phyloP scores from a whole-genome alignment of 441 rosid genomes.

The Pelargonium cotyledonis region DNA sequence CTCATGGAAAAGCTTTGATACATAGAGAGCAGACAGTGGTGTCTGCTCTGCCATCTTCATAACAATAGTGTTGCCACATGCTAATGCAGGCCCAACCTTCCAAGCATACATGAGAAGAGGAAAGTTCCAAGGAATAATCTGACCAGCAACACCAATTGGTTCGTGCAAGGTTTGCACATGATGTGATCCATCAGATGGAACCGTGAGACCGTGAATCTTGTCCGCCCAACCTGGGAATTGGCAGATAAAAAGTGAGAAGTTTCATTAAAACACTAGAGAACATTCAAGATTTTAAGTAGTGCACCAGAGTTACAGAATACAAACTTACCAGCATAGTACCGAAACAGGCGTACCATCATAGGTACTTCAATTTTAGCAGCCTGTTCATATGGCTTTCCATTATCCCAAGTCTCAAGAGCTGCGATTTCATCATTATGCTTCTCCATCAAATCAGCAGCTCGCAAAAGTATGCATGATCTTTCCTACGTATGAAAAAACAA shows the following conservation, averaged over 20 bases:
- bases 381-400: conserved; percentile 77
- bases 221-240: conserved; percentile 31
- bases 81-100: conserved; percentile 66
- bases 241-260: background rate
- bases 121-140: conserved; percentile 63
- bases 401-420: conserved; percentile 59
- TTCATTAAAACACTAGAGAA: background rate
- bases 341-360: conserved; percentile 22
- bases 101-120: conserved; percentile 48
- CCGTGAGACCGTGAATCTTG: conserved; percentile 57
- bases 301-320: background rate
- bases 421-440: conserved; percentile 50
- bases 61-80: conserved; percentile 61
- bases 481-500: conserved; percentile 24
- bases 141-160: conserved; percentile 72
- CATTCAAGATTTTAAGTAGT: background rate
- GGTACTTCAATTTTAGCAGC: conserved; percentile 63
- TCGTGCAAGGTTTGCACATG: conserved; percentile 58
- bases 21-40: conserved; percentile 52
- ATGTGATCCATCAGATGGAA: conserved; percentile 44
- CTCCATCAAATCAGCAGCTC: conserved; percentile 57
- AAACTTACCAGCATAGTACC: conserved; percentile 1
- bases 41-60: conserved; percentile 69
- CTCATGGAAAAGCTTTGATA: conserved; percentile 41
- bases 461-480: conserved; percentile 38